Evolutionary conservation across 257 asterid genomes (phyloP).

Genomic region (Petunia secreta): DNA sequence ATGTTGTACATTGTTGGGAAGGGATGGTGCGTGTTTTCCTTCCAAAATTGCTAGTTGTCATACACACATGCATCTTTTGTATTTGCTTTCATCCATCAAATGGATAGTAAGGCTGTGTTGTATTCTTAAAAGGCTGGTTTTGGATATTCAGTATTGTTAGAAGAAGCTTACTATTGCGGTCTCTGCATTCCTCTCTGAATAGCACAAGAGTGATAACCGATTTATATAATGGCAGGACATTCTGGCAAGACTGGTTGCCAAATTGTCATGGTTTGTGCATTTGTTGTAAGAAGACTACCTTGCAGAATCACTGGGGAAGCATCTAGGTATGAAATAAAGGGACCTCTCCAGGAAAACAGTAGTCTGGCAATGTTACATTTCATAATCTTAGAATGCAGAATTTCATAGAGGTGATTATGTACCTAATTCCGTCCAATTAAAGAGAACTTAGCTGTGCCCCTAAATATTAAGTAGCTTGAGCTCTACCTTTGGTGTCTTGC

Average conservation of each 20-base stretch:
- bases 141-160: not conserved
- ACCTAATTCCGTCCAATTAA: not conserved
- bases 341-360: not conserved
- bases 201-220: not conserved
- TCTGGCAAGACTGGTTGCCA: conserved; percentile 13
- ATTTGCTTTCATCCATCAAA: not conserved
- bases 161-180: not conserved
- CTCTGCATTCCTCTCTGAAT: conserved; percentile 1
- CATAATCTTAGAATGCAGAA: conserved; percentile 15
- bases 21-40: conserved; percentile 13
- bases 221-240: not conserved
- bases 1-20: not conserved
- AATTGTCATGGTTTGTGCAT: not conserved
- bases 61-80: not conserved
- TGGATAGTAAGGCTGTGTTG: not conserved
- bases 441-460: not conserved
- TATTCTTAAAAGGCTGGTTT: not conserved
- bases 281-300: not conserved
- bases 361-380: not conserved
- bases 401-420: conserved; percentile 7
- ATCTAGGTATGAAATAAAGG: conserved; percentile 14
- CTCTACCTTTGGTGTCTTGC: not conserved
- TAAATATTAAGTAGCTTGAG: not conserved
- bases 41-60: not conserved
- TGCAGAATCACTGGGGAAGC: conserved; percentile 10